These are phyloP conservation scores for Glutinoglossum americanum DNA, from an alignment of 495 filamentous ascomycete genomes.

Conservation along the genomic window DNA sequence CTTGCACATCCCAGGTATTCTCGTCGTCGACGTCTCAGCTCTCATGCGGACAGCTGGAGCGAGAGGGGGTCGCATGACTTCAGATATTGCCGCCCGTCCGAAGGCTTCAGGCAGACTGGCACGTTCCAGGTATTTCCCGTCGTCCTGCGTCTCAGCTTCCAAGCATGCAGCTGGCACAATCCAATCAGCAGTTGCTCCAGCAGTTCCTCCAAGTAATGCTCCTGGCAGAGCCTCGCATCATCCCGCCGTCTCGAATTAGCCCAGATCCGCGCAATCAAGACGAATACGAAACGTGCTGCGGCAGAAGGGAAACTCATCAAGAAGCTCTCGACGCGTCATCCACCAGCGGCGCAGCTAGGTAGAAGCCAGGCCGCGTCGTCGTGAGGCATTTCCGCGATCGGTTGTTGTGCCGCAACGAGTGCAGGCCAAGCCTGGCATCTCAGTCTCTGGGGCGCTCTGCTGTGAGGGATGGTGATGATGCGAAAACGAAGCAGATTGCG, in stretches of 20 bases:
- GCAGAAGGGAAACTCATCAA: neutral
- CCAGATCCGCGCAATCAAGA: neutral
- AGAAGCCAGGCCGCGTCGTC: slow-evolving; percentile 1
- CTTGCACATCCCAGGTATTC: neutral
- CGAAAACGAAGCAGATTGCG: slow-evolving; percentile 8
- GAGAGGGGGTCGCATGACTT: no score
- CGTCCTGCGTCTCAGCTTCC: neutral
- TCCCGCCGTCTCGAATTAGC: neutral
- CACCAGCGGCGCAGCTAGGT: slow-evolving; percentile 2
- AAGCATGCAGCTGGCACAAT: neutral
- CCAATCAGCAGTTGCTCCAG: neutral
- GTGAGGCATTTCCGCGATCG: slow-evolving; percentile 4
- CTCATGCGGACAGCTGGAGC: neutral
- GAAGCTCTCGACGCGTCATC: neutral
- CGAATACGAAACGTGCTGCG: neutral
- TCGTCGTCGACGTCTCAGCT: neutral
- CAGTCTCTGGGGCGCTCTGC: slow-evolving; percentile 4
- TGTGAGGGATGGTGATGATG: slow-evolving; percentile 7
- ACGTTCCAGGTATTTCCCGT: neutral
- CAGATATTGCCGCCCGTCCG: neutral
- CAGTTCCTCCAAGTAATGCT: neutral
- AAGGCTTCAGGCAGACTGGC: neutral
- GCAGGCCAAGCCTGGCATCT: neutral
- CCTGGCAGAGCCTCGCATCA: neutral
- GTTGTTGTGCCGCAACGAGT: slow-evolving; percentile 2